phyloP scores from a whole-genome alignment of 768 basidiomycete genomes.

The Rhodosporidiobolus odoratus region DNA sequence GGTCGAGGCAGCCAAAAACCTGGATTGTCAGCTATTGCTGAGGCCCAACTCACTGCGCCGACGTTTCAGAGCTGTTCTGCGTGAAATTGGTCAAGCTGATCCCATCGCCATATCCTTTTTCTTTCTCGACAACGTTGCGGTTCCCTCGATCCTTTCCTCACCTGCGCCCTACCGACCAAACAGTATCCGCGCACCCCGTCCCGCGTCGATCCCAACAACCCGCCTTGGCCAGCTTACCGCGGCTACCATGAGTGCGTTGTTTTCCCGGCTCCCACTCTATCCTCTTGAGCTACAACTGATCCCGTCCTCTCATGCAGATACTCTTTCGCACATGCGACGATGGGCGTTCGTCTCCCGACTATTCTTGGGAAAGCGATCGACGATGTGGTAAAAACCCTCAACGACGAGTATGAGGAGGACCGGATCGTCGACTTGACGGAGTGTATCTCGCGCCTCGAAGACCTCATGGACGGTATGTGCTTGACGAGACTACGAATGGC shows the following conservation, averaged over 20 bases:
- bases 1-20: too few species aligned
- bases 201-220: slow-evolving; percentile 49
- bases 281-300: neutral
- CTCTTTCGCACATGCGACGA: slow-evolving; percentile 75
- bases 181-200: slow-evolving; percentile 38
- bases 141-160: neutral
- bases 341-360: slow-evolving; percentile 91
- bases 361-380: slow-evolving; percentile 94
- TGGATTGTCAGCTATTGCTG: too few species aligned
- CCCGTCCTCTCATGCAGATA: slow-evolving; percentile 48
- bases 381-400: slow-evolving; percentile 79
- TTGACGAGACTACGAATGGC: too few species aligned
- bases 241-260: slow-evolving; percentile 1
- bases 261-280: neutral
- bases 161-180: neutral
- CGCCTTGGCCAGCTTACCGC: slow-evolving; percentile 45
- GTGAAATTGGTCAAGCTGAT: neutral
- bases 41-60: too few species aligned
- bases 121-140: neutral
- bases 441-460: slow-evolving; percentile 84
- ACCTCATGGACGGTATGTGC: slow-evolving; percentile 79
- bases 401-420: slow-evolving; percentile 73
- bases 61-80: neutral
- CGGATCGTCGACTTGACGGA: slow-evolving; percentile 72
- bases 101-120: neutral